phyloP scores from a whole-genome alignment of 805 yeast genomes.

The Lachancea nothofagi region DNA sequence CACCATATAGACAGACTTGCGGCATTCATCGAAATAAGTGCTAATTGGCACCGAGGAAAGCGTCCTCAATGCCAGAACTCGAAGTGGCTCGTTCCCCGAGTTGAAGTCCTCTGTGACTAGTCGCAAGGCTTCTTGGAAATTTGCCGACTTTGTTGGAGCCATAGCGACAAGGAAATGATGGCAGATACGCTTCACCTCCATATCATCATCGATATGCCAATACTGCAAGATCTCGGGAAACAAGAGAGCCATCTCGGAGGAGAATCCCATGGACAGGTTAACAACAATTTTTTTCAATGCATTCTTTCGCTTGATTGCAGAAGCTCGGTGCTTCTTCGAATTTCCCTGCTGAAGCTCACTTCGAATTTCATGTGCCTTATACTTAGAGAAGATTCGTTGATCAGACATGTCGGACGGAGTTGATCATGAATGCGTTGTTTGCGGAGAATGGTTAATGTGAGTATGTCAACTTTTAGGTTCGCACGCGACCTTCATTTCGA shows the following conservation, averaged over 20 bases:
- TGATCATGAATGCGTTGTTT: no score
- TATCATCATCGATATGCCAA: slow-evolving; percentile 52
- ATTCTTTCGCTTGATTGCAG: slow-evolving; percentile 36
- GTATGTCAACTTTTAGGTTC: no score
- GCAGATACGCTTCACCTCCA: slow-evolving; percentile 67
- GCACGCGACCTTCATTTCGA: no score
- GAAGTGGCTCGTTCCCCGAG: slow-evolving; percentile 42
- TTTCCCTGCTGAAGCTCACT: slow-evolving; percentile 27
- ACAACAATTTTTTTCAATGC: slow-evolving; percentile 72
- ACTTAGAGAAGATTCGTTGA: slow-evolving; percentile 28
- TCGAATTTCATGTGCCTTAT: slow-evolving; percentile 32
- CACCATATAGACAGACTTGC: slow-evolving; percentile 27
- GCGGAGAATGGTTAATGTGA: no score
- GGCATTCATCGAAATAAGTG: slow-evolving; percentile 45
- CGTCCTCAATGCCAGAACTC: slow-evolving; percentile 61
- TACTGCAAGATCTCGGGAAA: slow-evolving; percentile 57
- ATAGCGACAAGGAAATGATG: slow-evolving; percentile 60
- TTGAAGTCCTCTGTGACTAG: slow-evolving; percentile 48
- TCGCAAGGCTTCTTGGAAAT: slow-evolving; percentile 51
- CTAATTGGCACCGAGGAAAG: slow-evolving; percentile 52
- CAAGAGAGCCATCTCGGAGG: slow-evolving; percentile 59
- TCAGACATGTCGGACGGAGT: slow-evolving; percentile 23
- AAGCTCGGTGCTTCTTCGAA: slow-evolving; percentile 37
- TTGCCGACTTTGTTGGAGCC: slow-evolving; percentile 52
- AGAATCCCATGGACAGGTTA: slow-evolving; percentile 74